phyloP scores from a whole-genome alignment of 2,329 filamentous ascomycete genomes.

The Colletotrichum tropicale region DNA sequence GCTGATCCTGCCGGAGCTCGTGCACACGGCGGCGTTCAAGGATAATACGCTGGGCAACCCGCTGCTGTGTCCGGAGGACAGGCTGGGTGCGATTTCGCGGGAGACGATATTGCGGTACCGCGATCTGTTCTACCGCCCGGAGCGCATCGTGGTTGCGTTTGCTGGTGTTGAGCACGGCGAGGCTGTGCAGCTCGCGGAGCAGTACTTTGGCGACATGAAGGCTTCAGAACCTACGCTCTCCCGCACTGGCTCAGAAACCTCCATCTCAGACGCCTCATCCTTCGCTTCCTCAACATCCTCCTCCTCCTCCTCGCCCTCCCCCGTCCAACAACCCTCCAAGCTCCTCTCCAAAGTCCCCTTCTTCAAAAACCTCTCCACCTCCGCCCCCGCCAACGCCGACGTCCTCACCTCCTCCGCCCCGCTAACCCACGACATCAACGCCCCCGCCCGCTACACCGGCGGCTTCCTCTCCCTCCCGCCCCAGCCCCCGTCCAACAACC shows the following conservation, averaged over 20 bases:
- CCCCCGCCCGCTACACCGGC: conserved; percentile 85
- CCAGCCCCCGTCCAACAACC: conserved; percentile 78
- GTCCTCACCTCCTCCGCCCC: conserved; percentile 44
- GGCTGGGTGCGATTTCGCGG: conserved; percentile 76
- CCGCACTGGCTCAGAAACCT: conserved; percentile 62
- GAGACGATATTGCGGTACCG: conserved; percentile 79
- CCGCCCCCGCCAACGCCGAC: conserved; percentile 66
- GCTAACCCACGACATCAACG: conserved; percentile 57
- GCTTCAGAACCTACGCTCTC: conserved; percentile 53
- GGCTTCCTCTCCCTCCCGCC: conserved; percentile 87
- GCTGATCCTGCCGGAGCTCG: conserved; percentile 90
- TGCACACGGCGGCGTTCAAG: conserved; percentile 95
- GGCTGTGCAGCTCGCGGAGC: conserved; percentile 79
- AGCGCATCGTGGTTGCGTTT: conserved; percentile 93
- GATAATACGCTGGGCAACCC: conserved; percentile 97
- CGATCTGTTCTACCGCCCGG: conserved; percentile 83
- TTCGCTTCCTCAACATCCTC: conserved; percentile 8
- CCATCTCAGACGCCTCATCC: conserved; percentile 32
- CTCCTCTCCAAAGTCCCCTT: conserved; percentile 86
- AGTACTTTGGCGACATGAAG: conserved; percentile 93
- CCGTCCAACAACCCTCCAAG: conserved; percentile 57
- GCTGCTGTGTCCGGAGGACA: conserved; percentile 85
- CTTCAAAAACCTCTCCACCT: conserved; percentile 85
- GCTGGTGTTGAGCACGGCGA: conserved; percentile 85
- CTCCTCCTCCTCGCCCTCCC: conserved; percentile 36